Evolutionary conservation across 768 basidiomycete genomes (phyloP).

Genomic region (Pleurotus platypus): DNA sequence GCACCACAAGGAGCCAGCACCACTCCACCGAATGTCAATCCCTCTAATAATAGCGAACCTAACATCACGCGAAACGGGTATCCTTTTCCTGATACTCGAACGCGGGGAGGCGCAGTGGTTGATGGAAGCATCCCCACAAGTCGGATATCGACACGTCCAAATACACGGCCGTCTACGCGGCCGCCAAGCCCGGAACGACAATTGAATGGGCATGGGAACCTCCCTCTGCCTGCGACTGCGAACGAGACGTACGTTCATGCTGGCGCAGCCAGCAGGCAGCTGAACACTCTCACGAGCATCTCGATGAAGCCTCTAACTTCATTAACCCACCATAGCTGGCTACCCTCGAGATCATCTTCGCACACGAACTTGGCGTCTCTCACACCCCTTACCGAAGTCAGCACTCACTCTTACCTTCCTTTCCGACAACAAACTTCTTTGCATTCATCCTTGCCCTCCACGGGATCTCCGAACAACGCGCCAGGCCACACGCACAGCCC

Average conservation of each 20-base stretch:
- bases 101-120: conserved; percentile 3
- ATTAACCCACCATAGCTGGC: conserved; percentile 39
- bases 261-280: conserved; percentile 43
- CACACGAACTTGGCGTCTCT: conserved; percentile 16
- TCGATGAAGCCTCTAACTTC: conserved; percentile 63
- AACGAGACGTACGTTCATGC: conserved; percentile 53
- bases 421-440: conserved; percentile 1
- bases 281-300: conserved; percentile 49
- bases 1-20: conserved; percentile 15
- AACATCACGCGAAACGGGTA: neutral
- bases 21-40: conserved; percentile 13
- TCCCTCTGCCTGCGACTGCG: conserved; percentile 13
- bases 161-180: conserved; percentile 37
- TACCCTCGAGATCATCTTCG: conserved; percentile 32
- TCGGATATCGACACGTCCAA: conserved; percentile 20
- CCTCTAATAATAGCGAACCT: conserved; percentile 10
- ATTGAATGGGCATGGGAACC: conserved; percentile 8
- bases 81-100: neutral
- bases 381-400: neutral
- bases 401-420: neutral
- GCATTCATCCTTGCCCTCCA: neutral
- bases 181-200: conserved; percentile 57
- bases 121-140: conserved; percentile 9
- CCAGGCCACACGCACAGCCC: conserved; percentile 8
- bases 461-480: conserved; percentile 14